Evolutionary conservation across 2,329 filamentous ascomycete genomes (phyloP).

Genomic region (Rhinocladiella similis): DNA sequence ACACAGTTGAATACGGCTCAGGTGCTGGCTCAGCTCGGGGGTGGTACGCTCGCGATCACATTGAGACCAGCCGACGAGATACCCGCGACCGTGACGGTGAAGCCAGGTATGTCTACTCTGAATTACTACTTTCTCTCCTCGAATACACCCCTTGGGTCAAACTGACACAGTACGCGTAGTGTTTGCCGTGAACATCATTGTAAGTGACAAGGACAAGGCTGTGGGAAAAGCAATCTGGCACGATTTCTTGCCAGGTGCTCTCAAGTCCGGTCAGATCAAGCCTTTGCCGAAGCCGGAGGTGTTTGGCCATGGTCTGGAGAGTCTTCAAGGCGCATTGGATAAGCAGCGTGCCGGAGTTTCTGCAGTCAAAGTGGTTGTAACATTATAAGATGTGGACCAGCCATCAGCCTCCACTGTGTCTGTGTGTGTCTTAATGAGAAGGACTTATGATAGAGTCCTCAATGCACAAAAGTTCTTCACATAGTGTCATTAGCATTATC

Average conservation of each 20-base stretch:
- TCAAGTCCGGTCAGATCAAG: constrained; percentile 33
- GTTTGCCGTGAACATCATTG: constrained; percentile 15
- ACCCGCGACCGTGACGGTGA: constrained; percentile 16
- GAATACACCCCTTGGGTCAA: not conserved
- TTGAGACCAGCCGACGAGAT: constrained; percentile 17
- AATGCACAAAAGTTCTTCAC: not conserved
- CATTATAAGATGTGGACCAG: constrained; percentile 9
- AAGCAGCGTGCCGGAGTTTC: constrained; percentile 40
- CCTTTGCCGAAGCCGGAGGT: constrained; percentile 38
- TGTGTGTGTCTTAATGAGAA: no score
- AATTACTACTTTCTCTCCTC: no score
- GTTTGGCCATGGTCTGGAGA: constrained; percentile 40
- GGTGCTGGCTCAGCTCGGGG: constrained; percentile 25
- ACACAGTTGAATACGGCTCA: constrained; percentile 19
- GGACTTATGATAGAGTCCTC: no score
- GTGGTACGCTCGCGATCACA: constrained; percentile 19
- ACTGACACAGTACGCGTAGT: constrained; percentile 10
- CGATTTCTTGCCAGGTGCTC: constrained; percentile 36
- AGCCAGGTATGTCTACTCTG: constrained; percentile 10
- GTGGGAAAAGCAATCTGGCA: constrained; percentile 35
- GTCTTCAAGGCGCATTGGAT: constrained; percentile 39
- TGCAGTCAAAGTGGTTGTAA: constrained; percentile 42
- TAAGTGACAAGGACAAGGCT: constrained; percentile 22
- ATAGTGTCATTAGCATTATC: not conserved
- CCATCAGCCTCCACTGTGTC: no score